A percentile compares a stretch with the other conserved stretches of the same genome.
Conservation (phyloP, 2,329 filamentous ascomycete genomes). For the Byssothecium circinans region DNA sequence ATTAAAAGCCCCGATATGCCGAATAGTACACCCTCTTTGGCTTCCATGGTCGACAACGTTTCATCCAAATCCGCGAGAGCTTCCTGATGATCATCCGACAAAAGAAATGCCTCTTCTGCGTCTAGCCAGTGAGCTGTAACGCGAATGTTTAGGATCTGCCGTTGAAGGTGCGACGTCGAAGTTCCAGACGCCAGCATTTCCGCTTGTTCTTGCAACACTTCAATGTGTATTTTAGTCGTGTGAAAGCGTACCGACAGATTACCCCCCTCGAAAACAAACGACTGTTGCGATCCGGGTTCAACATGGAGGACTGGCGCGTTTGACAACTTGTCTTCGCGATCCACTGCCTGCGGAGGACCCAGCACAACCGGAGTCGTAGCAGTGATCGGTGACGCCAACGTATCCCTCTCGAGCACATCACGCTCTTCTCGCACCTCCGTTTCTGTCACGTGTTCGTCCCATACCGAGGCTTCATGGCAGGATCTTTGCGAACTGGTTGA, state of each 20-base stretch:
- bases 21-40: constrained; percentile 2
- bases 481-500: neutral
- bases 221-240: constrained; percentile 9
- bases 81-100: neutral
- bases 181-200: neutral
- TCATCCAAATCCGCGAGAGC: neutral
- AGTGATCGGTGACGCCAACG: neutral
- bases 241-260: constrained; percentile 6
- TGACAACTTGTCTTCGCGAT: neutral
- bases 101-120: neutral
- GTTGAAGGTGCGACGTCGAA: neutral
- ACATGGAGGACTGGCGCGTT: constrained; percentile 1
- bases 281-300: neutral
- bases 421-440: neutral
- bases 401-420: too few species aligned
- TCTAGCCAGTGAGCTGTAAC: neutral
- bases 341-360: neutral
- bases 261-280: neutral
- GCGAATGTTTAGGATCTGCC: neutral
- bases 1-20: constrained; percentile 1
- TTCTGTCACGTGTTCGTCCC: neutral
- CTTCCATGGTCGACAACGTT: neutral
- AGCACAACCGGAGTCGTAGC: neutral
- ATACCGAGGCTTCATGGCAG: too few species aligned
- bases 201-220: constrained; percentile 4